These are phyloP conservation scores for Durio zibethinus DNA, from an alignment of 345 rosid genomes.

Conservation along the genomic window DNA sequence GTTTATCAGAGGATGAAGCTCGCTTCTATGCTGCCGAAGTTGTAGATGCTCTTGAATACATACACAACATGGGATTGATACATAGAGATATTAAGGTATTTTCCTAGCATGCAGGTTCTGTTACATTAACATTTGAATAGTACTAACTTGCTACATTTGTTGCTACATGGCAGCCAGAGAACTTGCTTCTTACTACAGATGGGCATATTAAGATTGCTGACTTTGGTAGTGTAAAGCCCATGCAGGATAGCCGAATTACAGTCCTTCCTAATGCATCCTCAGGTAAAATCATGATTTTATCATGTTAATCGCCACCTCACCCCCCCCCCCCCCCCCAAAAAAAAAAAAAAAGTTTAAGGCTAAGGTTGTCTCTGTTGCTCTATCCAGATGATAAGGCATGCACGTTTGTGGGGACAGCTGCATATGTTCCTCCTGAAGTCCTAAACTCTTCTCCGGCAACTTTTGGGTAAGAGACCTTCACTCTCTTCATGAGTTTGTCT, in stretches of 20 bases:
- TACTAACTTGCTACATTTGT: constrained; percentile 35
- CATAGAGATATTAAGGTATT: constrained; percentile 95
- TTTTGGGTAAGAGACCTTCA: constrained; percentile 57
- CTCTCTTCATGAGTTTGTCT: neutral
- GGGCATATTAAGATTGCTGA: constrained; percentile 97
- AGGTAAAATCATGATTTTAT: constrained; percentile 40
- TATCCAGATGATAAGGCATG: constrained; percentile 87
- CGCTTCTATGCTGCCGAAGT: constrained; percentile 88
- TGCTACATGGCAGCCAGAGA: constrained; percentile 87
- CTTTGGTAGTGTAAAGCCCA: constrained; percentile 99
- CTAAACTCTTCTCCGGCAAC: constrained; percentile 97
- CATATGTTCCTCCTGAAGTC: constrained; percentile 99
- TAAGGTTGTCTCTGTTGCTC: constrained; percentile 16
- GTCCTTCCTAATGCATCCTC: constrained; percentile 96
- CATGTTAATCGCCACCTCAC: constrained; percentile 21
- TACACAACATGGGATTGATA: constrained; percentile 81
- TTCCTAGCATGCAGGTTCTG: constrained; percentile 4
- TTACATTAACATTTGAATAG: constrained; percentile 10
- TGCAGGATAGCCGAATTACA: constrained; percentile 87
- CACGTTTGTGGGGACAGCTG: constrained; percentile 97
- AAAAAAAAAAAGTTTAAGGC: constrained; percentile 2
- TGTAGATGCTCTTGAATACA: constrained; percentile 95
- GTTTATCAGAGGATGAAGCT: constrained; percentile 78
- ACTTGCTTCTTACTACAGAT: constrained; percentile 74
- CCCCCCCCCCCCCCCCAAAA: too few species aligned